Evolutionary conservation across 1,284 basidiomycete genomes (phyloP).

Genomic region (Fistulina hepatica): DNA sequence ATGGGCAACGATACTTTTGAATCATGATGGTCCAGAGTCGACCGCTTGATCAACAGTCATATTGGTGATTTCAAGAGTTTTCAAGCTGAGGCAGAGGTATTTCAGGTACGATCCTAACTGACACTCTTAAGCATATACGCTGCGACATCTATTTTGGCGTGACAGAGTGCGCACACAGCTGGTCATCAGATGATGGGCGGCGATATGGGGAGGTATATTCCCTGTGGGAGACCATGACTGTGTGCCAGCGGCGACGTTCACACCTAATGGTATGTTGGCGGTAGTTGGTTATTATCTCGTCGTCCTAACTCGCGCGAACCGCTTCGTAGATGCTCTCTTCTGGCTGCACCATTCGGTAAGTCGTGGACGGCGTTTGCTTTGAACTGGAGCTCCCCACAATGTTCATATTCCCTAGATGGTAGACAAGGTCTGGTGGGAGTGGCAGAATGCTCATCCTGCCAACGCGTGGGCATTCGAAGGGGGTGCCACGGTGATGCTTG

Average conservation of each 20-base stretch:
- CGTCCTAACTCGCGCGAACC: not conserved
- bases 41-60: conserved; percentile 20
- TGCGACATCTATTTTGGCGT: not conserved
- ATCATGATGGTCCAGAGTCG: conserved; percentile 16
- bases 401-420: conserved; percentile 22
- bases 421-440: conserved; percentile 30
- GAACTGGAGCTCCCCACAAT: not conserved
- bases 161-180: conserved; percentile 15
- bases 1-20: conserved; percentile 25
- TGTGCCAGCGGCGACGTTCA: conserved; percentile 13
- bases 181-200: conserved; percentile 15
- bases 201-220: not conserved
- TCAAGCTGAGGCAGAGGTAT: conserved; percentile 24
- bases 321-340: conserved; percentile 25
- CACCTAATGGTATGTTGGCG: conserved; percentile 12
- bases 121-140: not conserved
- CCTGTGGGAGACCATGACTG: conserved; percentile 6
- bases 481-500: conserved; percentile 21
- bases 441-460: conserved; percentile 22
- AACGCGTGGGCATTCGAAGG: conserved; percentile 24
- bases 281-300: not conserved
- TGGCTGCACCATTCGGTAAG: conserved; percentile 29
- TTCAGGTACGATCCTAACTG: conserved; percentile 15
- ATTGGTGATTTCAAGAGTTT: conserved; percentile 26
- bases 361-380: not conserved